Evolutionary conservation across 768 basidiomycete species (phyloP), one percentile per base, ranked within the genome.

Genomic region (Naematelia encephala): DNA sequence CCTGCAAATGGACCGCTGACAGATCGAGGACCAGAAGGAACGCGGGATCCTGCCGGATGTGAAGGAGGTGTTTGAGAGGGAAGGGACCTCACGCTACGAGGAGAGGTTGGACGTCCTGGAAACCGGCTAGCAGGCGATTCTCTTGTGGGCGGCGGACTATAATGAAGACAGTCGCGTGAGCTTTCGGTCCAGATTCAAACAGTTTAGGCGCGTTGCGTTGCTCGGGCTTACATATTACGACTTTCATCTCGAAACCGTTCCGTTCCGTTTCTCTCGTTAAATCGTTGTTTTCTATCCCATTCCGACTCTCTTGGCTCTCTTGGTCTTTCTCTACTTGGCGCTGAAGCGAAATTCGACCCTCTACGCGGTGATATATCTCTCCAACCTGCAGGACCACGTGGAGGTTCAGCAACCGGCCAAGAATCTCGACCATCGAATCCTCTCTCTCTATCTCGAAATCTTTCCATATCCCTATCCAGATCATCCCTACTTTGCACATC

Each of bases 401-500:
- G 34, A 16, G 34, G 34, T 16, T 39, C 34, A 16, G 34, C 34
- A 39, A 16, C 8, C 34, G 34, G 34, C 34, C 34, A 39, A 39
- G 34, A 16, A 8, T 39, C 34, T 3, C 59, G 52, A 39, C 44
- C 53, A 27, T 60, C 59, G 23, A 55, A 60, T n/a, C 39, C 27
- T 30, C 58, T 45, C 10, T 59, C 58, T 54, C 58, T 53, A 51
- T 50, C 52, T 45, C 58, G 34, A 39, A 39, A 39, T 39, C 34
- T 39, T 39, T 39, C 34, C 34, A 39, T 8, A 39, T 39, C 34
- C 34, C 52, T 49, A 62, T 62, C 56, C 13, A 55, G 50, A 10
- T 61, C 60, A 1, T 61, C 59, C 28, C 61, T 21, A 25, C 51
- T 16, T 5, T 14, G 48, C 27, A 51, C 51, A 11, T 55, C 29